Base-by-base conservation (phyloP, 179 eudicot species). In the Spinacia oleracea region DNA sequence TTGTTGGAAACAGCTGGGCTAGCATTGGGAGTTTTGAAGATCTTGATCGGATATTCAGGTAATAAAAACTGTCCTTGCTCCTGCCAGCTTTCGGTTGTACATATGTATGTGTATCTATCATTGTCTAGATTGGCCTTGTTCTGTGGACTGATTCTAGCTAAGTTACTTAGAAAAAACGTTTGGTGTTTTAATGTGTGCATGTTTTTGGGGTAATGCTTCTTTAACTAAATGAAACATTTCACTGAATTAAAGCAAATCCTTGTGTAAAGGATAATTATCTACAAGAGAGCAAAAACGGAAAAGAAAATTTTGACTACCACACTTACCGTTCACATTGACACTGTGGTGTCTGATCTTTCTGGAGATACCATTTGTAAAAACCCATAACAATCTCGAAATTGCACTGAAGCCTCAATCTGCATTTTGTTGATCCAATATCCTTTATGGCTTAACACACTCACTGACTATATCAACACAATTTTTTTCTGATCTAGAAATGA, bases 21-120 rank as follows among this genome's bases (percentile, higher is more conserved):
- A 89, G 85, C 84, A 89, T 94, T 84, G 98, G 90, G 75, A 88
- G 92, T 81, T 94, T 94, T 75, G 97, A 94, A 78, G 98, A 92
- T 84, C 92, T 94, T 43, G 96, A 92, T 79, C 88, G 88, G 72
- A 91, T 94, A 73, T 94, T 94, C 82, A 91, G 97, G 98, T 94
- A 88, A 82, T 46, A 43, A 70, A 32, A 72, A 76, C 29, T 58
- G 53, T 81, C 42, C 60, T 81, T 80, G 77, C 43, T 75, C 40
- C 38, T 69, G 29, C 34, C 16, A 42, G 46, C 29, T 58, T 50
- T 73, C 34, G 55, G 72, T 72, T 70, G 23, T 63, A 27, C 29
- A 34, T 51, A 18, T 16, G 45, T 46, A 6, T 51, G 66, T 20
- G 50, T 76, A 34, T 20, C 18, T 31, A 46, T 73, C 46, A 18